phyloP scores from a whole-genome alignment of 2,329 filamentous ascomycete species.

The Akanthomyces lecanii region DNA sequence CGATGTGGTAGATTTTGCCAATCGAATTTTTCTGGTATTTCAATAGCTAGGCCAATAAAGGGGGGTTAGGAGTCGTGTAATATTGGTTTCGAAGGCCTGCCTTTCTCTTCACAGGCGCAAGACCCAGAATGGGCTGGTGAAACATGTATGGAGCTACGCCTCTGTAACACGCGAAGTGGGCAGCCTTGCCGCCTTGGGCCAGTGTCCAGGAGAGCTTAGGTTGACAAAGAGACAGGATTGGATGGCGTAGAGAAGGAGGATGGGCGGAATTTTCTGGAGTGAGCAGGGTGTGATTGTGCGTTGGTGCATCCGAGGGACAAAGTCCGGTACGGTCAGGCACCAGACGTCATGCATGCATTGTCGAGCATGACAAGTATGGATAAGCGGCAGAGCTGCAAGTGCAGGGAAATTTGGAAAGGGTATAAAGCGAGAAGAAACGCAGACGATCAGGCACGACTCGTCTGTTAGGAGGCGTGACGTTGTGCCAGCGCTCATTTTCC shows the following conservation, averaged over 20 bases:
- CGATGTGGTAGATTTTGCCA: neutral
- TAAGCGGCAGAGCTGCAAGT: too few relatives aligned
- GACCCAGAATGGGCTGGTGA: conserved; percentile 5
- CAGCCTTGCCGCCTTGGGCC: conserved; percentile 5
- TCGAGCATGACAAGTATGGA: too few relatives aligned
- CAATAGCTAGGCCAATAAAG: too few relatives aligned
- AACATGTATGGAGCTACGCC: conserved; percentile 9
- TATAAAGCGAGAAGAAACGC: too few relatives aligned
- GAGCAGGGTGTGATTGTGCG: neutral
- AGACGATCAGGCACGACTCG: too few relatives aligned
- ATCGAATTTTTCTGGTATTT: too few relatives aligned
- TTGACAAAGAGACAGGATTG: neutral
- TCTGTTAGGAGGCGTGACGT: too few relatives aligned
- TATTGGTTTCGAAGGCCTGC: neutral
- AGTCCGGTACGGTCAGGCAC: too few relatives aligned
- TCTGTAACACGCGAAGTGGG: conserved; percentile 18
- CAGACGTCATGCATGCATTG: too few relatives aligned
- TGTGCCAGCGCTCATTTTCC: too few relatives aligned
- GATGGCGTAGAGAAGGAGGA: neutral
- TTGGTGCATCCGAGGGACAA: too few relatives aligned
- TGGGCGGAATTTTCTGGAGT: neutral
- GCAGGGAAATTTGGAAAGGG: too few relatives aligned
- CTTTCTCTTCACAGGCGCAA: neutral
- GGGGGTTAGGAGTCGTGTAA: neutral
- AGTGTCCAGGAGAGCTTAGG: neutral